Conservation (phyloP, 805 yeast species). For the Saccharomyces mikatae region DNA sequence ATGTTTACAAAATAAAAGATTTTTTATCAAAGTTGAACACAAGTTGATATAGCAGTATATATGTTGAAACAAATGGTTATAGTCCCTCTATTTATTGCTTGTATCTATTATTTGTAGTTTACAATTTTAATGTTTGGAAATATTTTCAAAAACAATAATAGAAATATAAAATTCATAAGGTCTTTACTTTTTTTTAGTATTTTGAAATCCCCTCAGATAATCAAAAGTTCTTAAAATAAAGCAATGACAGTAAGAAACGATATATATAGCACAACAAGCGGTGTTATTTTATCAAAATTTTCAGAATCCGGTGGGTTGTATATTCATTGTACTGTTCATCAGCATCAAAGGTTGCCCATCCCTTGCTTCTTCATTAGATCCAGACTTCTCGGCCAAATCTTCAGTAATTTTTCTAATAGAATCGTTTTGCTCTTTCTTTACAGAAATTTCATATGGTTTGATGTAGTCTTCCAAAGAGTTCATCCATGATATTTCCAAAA, state of each 20-base stretch:
- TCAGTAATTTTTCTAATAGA: constrained; percentile 55
- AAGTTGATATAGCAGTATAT: not conserved
- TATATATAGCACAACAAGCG: too few relatives aligned
- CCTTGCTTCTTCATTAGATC: constrained; percentile 42
- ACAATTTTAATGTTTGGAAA: not conserved
- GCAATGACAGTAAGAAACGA: not conserved
- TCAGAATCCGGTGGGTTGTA: constrained; percentile 69
- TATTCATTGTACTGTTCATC: constrained; percentile 71
- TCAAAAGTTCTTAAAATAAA: not conserved
- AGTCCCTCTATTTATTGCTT: not conserved
- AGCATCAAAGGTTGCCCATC: constrained; percentile 70
- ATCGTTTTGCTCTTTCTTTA: constrained; percentile 70
- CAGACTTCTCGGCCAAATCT: constrained; percentile 58
- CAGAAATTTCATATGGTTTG: constrained; percentile 85
- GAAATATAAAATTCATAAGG: constrained; percentile 2
- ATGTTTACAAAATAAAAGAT: not conserved
- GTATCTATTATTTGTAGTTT: not conserved
- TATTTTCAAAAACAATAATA: not conserved
- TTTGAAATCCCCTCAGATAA: constrained; percentile 9
- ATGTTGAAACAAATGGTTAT: not conserved
- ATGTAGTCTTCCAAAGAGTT: constrained; percentile 74
- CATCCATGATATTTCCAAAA: constrained; percentile 86
- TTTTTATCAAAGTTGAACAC: not conserved
- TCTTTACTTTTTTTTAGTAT: not conserved
- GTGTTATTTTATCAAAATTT: constrained; percentile 17